Conservation (phyloP, 139 green algal species). For the Closterium sp. region DNA sequence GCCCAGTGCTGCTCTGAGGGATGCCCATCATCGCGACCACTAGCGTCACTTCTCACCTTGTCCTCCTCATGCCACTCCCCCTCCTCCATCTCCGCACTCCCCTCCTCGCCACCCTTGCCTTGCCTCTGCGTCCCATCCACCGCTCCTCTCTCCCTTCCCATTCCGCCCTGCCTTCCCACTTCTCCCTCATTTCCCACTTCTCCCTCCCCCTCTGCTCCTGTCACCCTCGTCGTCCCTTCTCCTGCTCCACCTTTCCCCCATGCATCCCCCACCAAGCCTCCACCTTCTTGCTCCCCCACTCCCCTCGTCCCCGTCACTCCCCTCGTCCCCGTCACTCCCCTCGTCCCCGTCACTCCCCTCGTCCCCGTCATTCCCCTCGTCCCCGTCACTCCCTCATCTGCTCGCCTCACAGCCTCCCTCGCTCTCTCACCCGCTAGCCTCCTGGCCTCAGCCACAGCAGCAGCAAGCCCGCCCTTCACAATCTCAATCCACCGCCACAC, state of each 20-base stretch:
- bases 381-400: not conserved
- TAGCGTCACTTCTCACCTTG: not conserved
- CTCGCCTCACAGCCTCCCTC: not conserved
- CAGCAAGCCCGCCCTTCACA: not conserved
- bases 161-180: not conserved
- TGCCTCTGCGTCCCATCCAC: not conserved
- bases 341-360: no score
- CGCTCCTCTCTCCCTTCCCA: not conserved
- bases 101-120: not conserved
- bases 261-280: no score
- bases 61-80: not conserved
- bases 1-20: not conserved
- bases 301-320: no score
- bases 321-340: no score
- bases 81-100: not conserved
- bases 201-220: not conserved
- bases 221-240: not conserved
- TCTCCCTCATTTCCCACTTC: not conserved
- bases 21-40: not conserved
- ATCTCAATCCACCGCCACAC: not conserved
- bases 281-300: not conserved
- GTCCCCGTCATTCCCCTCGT: no score
- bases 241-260: not conserved
- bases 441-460: not conserved
- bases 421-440: not conserved